Percentiles rank a stretch among this genome's conserved stretches.
These are phyloP conservation scores for Sarocladiaceae sp. DNA, from an alignment of 2,329 filamentous ascomycete genomes.

Conservation along the genomic window DNA sequence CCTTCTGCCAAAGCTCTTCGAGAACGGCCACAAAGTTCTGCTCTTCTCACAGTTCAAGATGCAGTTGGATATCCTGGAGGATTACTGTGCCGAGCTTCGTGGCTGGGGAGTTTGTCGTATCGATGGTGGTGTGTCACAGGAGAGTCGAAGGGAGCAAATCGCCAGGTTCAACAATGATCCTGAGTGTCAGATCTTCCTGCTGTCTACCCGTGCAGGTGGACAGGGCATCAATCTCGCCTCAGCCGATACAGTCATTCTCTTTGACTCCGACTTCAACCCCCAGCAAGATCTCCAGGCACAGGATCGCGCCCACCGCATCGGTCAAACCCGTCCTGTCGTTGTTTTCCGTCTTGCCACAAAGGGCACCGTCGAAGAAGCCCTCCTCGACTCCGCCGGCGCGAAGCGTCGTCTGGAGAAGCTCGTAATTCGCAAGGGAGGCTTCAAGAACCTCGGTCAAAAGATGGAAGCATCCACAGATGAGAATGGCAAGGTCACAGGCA, in stretches of 20 bases:
- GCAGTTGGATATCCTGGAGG: conserved; percentile 84
- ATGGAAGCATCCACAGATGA: conserved; percentile 31
- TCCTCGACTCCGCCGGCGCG: conserved; percentile 82
- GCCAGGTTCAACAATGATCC: conserved; percentile 65
- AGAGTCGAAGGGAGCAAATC: conserved; percentile 66
- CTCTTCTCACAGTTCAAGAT: conserved; percentile 97
- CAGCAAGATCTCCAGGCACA: conserved; percentile 97
- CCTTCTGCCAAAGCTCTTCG: conserved; percentile 71
- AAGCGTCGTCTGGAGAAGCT: conserved; percentile 91
- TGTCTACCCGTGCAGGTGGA: conserved; percentile 87
- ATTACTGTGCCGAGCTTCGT: conserved; percentile 75
- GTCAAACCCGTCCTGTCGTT: conserved; percentile 86
- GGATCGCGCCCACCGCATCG: conserved; percentile 91
- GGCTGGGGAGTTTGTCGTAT: conserved; percentile 83
- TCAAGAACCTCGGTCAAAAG: conserved; percentile 65
- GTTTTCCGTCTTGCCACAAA: conserved; percentile 93
- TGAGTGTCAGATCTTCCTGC: conserved; percentile 71
- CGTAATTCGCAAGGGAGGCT: conserved; percentile 90
- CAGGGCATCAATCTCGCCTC: conserved; percentile 92
- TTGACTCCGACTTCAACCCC: conserved; percentile 88
- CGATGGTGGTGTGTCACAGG: conserved; percentile 79
- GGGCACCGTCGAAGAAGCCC: conserved; percentile 83
- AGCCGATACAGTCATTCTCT: conserved; percentile 89
- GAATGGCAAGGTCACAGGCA: conserved; percentile 20
- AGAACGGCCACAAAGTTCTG: conserved; percentile 78